Percentiles rank a stretch among this genome's conserved stretches.
Conservation (phyloP, 768 basidiomycete species). For the Lentinula guzmanii region DNA sequence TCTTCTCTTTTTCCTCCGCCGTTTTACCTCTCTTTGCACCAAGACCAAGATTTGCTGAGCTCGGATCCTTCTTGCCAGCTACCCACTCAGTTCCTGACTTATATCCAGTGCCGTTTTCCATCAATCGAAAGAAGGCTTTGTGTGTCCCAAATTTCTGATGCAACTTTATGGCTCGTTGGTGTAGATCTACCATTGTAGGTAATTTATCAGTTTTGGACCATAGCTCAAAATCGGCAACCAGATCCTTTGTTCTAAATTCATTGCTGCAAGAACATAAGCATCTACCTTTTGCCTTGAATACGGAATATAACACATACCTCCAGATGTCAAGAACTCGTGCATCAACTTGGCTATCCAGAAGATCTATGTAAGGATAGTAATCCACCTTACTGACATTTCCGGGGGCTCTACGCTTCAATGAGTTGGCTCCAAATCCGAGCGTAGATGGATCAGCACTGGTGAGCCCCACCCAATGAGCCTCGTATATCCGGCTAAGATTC, state of each 20-base stretch:
- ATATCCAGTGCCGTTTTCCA: neutral
- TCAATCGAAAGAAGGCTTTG: neutral
- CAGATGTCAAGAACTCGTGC: constrained; percentile 15
- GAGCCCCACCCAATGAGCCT: constrained; percentile 1
- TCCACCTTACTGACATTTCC: constrained; percentile 13
- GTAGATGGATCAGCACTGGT: constrained; percentile 11
- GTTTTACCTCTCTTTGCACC: neutral
- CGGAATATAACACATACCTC: constrained; percentile 9
- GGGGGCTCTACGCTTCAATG: neutral
- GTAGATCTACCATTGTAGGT: neutral
- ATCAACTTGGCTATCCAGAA: constrained; percentile 6
- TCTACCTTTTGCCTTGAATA: neutral
- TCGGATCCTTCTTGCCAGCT: neutral
- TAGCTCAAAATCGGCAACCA: neutral
- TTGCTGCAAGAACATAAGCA: neutral
- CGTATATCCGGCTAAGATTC: constrained; percentile 11
- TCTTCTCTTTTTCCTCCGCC: neutral
- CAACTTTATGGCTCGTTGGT: neutral
- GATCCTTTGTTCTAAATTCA: neutral
- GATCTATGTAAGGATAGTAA: constrained; percentile 9
- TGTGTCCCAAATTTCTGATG: neutral
- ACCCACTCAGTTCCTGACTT: neutral
- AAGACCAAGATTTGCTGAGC: neutral
- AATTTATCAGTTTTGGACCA: neutral
- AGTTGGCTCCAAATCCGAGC: constrained; percentile 10